Conservation (phyloP, 83 land plant species). For the Larix sibirica region DNA sequence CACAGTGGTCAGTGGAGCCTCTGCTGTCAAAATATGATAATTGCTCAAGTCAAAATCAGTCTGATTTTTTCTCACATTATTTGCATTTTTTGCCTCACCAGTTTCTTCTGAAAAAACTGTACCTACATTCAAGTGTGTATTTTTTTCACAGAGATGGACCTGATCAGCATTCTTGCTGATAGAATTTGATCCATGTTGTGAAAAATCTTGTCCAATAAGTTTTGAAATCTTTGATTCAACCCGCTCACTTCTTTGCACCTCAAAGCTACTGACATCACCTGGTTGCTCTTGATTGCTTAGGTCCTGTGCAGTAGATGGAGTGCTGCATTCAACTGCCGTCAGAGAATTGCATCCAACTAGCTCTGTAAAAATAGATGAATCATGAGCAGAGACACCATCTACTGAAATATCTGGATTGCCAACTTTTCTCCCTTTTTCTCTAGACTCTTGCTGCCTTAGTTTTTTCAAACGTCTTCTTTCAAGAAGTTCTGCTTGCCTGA, state of each 20-base stretch:
- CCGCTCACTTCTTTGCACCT: background rate
- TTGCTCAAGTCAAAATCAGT: too few species aligned
- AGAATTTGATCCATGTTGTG: too few species aligned
- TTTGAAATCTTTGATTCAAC: too few species aligned
- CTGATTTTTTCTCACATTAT: too few species aligned
- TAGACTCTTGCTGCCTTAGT: conserved; percentile 60
- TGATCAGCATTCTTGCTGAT: too few species aligned
- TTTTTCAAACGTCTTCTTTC: conserved; percentile 64
- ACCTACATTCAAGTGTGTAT: too few species aligned
- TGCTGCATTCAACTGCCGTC: background rate
- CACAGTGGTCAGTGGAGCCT: too few species aligned
- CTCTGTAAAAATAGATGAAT: background rate
- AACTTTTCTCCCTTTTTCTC: conserved; percentile 27
- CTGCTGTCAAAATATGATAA: too few species aligned
- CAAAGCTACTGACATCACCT: background rate
- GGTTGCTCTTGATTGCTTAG: background rate
- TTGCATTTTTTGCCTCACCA: too few species aligned
- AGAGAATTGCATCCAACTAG: conserved; percentile 18
- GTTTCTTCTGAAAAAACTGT: too few species aligned
- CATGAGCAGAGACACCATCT: background rate
- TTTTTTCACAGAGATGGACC: too few species aligned
- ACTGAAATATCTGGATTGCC: background rate
- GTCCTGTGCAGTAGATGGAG: background rate
- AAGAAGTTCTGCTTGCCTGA: conserved; percentile 52
- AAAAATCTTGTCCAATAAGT: too few species aligned